Percentiles rank a stretch among this genome's conserved stretches.
Conservation (phyloP, 768 basidiomycete species). For the Lentinula aciculospora region DNA sequence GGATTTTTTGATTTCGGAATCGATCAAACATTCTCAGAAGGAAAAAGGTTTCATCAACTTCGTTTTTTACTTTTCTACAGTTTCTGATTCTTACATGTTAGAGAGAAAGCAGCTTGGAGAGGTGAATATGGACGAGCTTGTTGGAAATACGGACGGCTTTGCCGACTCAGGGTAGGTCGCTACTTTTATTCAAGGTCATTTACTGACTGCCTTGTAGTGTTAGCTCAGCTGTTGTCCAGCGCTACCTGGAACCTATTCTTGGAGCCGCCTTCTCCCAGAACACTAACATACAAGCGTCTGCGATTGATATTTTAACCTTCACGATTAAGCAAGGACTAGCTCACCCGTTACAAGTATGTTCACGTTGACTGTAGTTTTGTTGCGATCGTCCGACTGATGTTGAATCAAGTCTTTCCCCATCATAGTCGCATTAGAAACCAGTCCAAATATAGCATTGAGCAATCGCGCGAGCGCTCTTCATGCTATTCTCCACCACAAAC, state of each 20-base stretch:
- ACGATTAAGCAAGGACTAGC: conserved; percentile 94
- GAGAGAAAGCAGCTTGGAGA: conserved; percentile 33
- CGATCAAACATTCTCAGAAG: conserved; percentile 66
- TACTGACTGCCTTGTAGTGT: conserved; percentile 46
- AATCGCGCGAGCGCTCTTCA: conserved; percentile 79
- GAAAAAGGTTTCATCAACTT: conserved; percentile 49
- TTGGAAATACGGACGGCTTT: conserved; percentile 93
- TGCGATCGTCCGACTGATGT: not conserved
- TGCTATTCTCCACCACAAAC: conserved; percentile 78
- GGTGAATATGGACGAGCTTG: conserved; percentile 89
- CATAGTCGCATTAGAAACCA: conserved; percentile 91
- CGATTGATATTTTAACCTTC: conserved; percentile 87
- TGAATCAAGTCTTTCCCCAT: conserved; percentile 75
- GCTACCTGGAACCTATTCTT: conserved; percentile 80
- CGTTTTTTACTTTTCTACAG: not conserved
- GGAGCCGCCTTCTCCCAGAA: conserved; percentile 73
- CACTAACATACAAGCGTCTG: conserved; percentile 67
- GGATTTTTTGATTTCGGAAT: conserved; percentile 84
- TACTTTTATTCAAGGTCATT: not conserved
- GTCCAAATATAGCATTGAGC: conserved; percentile 51
- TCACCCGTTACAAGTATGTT: conserved; percentile 80
- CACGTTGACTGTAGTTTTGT: not conserved
- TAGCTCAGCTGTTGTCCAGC: conserved; percentile 90
- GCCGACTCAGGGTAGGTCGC: conserved; percentile 87
- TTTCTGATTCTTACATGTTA: not conserved